Conservation (phyloP, 306 rosid species). For the Sicyos edulis region DNA sequence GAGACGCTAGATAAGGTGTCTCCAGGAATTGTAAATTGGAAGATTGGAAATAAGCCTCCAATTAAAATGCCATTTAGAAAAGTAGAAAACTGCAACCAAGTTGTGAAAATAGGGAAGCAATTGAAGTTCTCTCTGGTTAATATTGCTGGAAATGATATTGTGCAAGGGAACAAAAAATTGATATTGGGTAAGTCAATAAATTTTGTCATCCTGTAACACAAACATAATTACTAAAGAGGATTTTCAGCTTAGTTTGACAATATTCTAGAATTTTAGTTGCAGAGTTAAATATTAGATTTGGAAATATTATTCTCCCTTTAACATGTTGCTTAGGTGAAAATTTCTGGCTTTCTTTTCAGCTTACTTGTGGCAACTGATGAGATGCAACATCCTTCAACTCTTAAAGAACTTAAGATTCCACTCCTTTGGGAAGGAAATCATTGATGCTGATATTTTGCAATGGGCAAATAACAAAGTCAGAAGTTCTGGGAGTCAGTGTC, state of each 20-base stretch:
- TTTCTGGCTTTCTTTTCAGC: constrained; percentile 43
- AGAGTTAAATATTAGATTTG: too few species aligned
- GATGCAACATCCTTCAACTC: constrained; percentile 83
- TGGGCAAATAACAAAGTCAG: constrained; percentile 90
- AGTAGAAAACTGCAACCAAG: constrained; percentile 98
- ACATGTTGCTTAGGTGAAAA: constrained; percentile 15
- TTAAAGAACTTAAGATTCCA: constrained; percentile 86
- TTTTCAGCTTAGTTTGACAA: not conserved
- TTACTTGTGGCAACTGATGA: constrained; percentile 96
- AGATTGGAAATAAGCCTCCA: constrained; percentile 88
- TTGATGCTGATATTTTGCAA: constrained; percentile 76
- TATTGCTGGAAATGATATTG: constrained; percentile 93
- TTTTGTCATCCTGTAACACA: not conserved
- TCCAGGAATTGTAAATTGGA: constrained; percentile 93
- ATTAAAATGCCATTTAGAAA: constrained; percentile 95
- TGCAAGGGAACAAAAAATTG: constrained; percentile 86
- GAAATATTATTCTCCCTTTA: not conserved
- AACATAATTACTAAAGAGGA: not conserved
- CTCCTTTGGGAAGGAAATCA: constrained; percentile 84
- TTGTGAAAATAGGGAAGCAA: constrained; percentile 85
- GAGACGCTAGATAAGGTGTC: constrained; percentile 87
- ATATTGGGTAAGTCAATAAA: constrained; percentile 58
- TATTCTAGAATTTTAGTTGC: constrained; percentile 7
- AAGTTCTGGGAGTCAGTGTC: constrained; percentile 63
- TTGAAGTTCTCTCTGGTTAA: constrained; percentile 85